Conservation (phyloP, 1,284 basidiomycete genomes). For the Ceratobasidium sp. region DNA sequence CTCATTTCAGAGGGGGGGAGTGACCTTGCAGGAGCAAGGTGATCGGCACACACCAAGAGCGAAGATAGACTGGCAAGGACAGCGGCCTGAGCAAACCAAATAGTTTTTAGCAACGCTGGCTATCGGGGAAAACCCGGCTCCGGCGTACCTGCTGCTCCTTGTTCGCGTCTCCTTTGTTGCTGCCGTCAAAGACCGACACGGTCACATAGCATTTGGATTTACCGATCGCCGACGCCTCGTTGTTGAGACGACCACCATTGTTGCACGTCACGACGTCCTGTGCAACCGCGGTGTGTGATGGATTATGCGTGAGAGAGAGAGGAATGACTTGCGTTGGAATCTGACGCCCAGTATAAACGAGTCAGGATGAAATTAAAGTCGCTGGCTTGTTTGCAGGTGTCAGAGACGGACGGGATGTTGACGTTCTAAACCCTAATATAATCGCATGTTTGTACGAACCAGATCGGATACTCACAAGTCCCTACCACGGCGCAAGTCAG, state of each 20-base stretch:
- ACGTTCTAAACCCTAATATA: constrained; percentile 59
- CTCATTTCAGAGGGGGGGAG: too few relatives aligned
- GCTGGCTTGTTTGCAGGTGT: constrained; percentile 57
- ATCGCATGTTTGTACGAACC: background rate
- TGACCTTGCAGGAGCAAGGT: too few relatives aligned
- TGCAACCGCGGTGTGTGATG: background rate
- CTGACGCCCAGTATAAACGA: constrained; percentile 54
- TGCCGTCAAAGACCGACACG: constrained; percentile 26
- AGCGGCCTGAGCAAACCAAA: constrained; percentile 10
- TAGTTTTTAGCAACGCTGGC: background rate
- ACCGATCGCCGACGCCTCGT: background rate
- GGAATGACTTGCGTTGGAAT: constrained; percentile 17
- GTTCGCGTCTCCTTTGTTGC: constrained; percentile 38
- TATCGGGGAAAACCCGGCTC: background rate
- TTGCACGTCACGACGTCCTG: constrained; percentile 36
- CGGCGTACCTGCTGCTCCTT: constrained; percentile 20
- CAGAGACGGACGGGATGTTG: constrained; percentile 63
- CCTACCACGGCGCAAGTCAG: background rate
- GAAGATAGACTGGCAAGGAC: constrained; percentile 40
- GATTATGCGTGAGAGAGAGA: background rate
- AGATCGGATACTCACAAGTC: constrained; percentile 9
- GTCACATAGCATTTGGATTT: constrained; percentile 38
- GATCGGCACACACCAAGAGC: constrained; percentile 30
- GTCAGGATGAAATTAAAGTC: constrained; percentile 65
- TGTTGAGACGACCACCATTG: constrained; percentile 34